Base-by-base conservation (phyloP, 192 early-diverging fungal genomes). In the Coemansia sp. region DNA sequence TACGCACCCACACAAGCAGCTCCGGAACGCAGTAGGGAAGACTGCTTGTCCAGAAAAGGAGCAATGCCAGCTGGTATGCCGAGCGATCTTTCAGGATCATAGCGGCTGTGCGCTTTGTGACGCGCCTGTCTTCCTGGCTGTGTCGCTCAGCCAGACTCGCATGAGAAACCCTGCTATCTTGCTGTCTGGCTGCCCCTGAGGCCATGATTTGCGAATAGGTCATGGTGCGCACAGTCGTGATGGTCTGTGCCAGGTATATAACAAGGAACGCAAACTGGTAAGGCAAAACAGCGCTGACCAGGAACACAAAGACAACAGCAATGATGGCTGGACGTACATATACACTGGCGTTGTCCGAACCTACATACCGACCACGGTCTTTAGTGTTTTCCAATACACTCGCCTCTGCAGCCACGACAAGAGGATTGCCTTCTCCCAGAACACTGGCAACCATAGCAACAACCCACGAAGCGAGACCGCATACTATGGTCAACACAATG, bases 261-360 rank as follows among this genome's bases (percentile, higher is more conserved):
- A 87, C 84, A 9, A 89, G 74, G 70, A 91, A 93, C 7, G 86
- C 87, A 79, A 93, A 91, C 72, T 92, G 92, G 68, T 93, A 91
- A 0, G 92, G 91, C 13, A 92, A 83, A 62, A 84, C 77, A 0
- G 84, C 83, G 18, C 85, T 84, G 1, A 92, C 88, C 53, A 91
- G 56, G 8, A 84, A 61, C 41, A 90, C 84, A 19, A 89, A 76
- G 5, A 48, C 72, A 1, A 77, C 61, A 0, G 80, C 75, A 3
- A 71, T 71, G 13, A 77, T 23, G 26, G 69, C 38, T 7, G 75
- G 69, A n/a, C 72, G 65, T n/a, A 56, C 68, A 40, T 37, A 15
- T 9, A 21, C n/a, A 9, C 39, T 58, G 39, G 50, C 62, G 26
- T 52, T 8, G 15, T 11, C 37, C 3, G 37, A 38, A 23, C 53